Evolutionary conservation across 345 rosid species (phyloP).

Genomic region (Citrus reticulata): DNA sequence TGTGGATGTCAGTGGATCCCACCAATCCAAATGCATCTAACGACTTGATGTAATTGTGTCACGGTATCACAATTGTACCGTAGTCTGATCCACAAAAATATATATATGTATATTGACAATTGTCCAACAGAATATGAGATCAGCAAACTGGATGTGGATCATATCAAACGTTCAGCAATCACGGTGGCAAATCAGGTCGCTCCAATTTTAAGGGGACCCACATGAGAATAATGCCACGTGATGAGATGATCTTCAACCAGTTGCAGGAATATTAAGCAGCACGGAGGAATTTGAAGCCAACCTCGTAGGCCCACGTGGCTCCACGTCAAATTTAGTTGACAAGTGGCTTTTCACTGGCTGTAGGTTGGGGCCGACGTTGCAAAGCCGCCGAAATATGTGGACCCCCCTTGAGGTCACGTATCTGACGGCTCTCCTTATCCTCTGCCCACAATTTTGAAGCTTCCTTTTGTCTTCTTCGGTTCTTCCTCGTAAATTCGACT

Average conservation of each 20-base stretch:
- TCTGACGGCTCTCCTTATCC: not conserved
- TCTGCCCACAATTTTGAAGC: not conserved
- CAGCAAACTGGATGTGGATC: too few relatives aligned
- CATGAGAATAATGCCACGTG: not conserved
- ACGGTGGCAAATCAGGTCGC: too few relatives aligned
- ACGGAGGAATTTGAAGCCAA: not conserved
- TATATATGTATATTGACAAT: not conserved
- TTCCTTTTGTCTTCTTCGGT: not conserved
- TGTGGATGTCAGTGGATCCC: too few relatives aligned
- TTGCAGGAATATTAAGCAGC: too few relatives aligned
- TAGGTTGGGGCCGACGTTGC: not conserved
- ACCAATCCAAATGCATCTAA: too few relatives aligned
- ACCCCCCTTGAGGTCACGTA: not conserved
- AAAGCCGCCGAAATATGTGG: not conserved
- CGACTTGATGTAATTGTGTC: fast-evolving
- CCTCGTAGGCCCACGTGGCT: slow-evolving; percentile 15
- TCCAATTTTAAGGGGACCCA: not conserved
- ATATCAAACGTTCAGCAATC: too few relatives aligned
- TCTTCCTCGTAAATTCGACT: too few relatives aligned
- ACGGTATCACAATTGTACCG: too few relatives aligned
- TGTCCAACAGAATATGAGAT: too few relatives aligned
- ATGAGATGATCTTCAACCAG: not conserved
- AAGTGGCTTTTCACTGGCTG: too few relatives aligned
- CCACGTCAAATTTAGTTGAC: slow-evolving; percentile 6
- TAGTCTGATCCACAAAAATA: too few relatives aligned